Base-by-base conservation (phyloP, 2,329 filamentous ascomycete genomes). In the Emericellopsis cladophorae region DNA sequence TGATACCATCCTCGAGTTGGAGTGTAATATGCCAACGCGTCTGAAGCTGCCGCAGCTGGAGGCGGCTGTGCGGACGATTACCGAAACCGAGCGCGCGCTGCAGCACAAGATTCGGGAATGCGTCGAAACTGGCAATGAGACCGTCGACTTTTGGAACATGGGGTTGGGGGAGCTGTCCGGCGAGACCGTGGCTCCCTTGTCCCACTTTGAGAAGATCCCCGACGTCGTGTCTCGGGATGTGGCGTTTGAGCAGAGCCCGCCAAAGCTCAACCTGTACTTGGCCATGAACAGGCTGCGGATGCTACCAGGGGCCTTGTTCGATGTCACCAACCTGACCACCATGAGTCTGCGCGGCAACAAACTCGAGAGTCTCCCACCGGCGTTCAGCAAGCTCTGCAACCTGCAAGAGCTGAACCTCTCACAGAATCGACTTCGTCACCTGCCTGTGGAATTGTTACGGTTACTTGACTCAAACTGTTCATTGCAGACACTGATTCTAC, bases 281-380 rank as follows among this genome's bases (percentile, higher is more conserved):
- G 69, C 70, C 11, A 66, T 64, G 40, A 87, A 86, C 50, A 53
- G 56, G 0, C 64, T 87, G 4, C 57, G 54, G 3, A 59, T 60
- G 12, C 60, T 84, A 2, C 81, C 82, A 0, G 62, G 65, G 2
- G 70, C 74, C 37, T 56, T 86, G 3, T 81, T 83, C 50, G 67
- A 73, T 37, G 59, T 86, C 3, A 61, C 75, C 18, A 63, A 76
- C 48, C 61, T 86, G 24, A 79, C 74, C 0, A 72, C 79, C 14
- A 67, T 87, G 11, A 84, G 73, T 48, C 64, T 87, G 14, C 74
- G 82, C 31, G 72, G 68, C 44, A 85, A 85, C 49, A 55, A 66
- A 21, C 65, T 87, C 12, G 61, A 59, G 0, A 72, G 81, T 50
- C 58, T 87, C 3, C 76, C 82, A 1, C 62, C 75, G 0, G 64